Evolutionary conservation across 371 early-diverging fungal species (phyloP).

Genomic region (Mortierella sp.): DNA sequence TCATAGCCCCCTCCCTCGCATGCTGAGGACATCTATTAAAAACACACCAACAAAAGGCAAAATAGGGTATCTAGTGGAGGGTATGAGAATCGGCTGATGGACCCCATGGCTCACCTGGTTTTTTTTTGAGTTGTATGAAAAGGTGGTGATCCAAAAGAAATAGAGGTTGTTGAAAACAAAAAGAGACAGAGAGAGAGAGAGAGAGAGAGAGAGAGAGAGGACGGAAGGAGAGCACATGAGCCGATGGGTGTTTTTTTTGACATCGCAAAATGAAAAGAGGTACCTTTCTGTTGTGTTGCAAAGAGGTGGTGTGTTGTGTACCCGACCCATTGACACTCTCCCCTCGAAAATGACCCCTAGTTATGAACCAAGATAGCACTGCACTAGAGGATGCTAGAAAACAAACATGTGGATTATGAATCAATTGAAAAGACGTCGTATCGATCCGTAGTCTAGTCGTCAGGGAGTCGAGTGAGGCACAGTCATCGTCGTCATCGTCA

Average conservation of each 20-base stretch:
- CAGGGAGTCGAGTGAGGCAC: not conserved
- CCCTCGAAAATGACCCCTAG: not conserved
- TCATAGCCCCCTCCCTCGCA: not conserved
- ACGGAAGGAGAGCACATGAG: not conserved
- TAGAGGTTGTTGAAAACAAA: not conserved
- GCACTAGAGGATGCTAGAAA: not conserved
- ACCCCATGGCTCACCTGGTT: constrained; percentile 3
- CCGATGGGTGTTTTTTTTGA: too few relatives aligned
- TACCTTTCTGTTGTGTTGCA: too few relatives aligned
- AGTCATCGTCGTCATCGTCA: not conserved
- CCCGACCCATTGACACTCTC: too few relatives aligned
- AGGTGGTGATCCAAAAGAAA: constrained; percentile 1
- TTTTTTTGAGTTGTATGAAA: constrained; percentile 11
- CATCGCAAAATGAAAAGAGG: too few relatives aligned
- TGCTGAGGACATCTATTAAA: not conserved
- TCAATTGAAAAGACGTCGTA: not conserved
- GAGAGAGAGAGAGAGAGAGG: not conserved
- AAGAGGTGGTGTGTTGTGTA: too few relatives aligned
- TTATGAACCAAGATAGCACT: not conserved
- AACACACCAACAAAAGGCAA: not conserved
- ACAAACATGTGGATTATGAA: constrained; percentile 3
- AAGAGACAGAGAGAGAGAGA: not conserved
- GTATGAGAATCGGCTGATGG: not conserved
- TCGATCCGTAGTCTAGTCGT: not conserved
- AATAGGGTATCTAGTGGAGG: not conserved